Conservation (phyloP, 305 asterid genomes). For the Fraxinus angustifolia region DNA sequence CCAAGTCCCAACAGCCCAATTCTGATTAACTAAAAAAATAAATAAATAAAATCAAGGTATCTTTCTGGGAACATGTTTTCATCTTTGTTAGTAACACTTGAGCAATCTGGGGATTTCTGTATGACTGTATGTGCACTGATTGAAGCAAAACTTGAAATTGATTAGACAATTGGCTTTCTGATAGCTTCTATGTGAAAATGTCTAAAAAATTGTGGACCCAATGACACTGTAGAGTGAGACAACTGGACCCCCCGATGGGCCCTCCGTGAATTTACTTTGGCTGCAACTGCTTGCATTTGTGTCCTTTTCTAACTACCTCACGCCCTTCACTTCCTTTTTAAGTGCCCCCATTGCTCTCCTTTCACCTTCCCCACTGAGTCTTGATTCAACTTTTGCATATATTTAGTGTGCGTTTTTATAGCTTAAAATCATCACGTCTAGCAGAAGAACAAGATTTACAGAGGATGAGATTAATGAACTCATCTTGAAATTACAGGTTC, state of each 20-base stretch:
- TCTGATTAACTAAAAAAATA: conserved; percentile 18
- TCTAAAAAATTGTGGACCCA: conserved; percentile 27
- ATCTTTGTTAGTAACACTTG: neutral
- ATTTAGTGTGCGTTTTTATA: neutral
- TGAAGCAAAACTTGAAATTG: conserved; percentile 12
- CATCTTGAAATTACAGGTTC: conserved; percentile 42
- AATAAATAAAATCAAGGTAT: conserved; percentile 15
- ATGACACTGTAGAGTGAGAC: conserved; percentile 9
- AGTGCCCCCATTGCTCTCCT: conserved; percentile 23
- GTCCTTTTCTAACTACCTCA: conserved; percentile 26
- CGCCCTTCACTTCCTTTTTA: conserved; percentile 28
- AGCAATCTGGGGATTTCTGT: neutral
- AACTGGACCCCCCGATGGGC: conserved; percentile 26
- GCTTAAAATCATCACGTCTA: conserved; percentile 34
- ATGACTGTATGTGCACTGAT: neutral
- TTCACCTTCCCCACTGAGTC: conserved; percentile 3
- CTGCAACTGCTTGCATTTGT: conserved; percentile 7
- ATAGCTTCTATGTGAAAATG: conserved; percentile 7
- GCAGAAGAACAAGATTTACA: conserved; percentile 35
- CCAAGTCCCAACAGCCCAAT: conserved; percentile 9
- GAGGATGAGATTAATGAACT: conserved; percentile 52
- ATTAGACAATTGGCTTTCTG: neutral
- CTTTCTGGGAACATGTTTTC: conserved; percentile 30
- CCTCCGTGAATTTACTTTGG: conserved; percentile 16
- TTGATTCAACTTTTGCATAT: neutral